Percentiles rank a stretch among this genome's conserved stretches.
Evolutionary conservation across 305 asterid genomes (phyloP).

Genomic region (Plantago lanceolata): DNA sequence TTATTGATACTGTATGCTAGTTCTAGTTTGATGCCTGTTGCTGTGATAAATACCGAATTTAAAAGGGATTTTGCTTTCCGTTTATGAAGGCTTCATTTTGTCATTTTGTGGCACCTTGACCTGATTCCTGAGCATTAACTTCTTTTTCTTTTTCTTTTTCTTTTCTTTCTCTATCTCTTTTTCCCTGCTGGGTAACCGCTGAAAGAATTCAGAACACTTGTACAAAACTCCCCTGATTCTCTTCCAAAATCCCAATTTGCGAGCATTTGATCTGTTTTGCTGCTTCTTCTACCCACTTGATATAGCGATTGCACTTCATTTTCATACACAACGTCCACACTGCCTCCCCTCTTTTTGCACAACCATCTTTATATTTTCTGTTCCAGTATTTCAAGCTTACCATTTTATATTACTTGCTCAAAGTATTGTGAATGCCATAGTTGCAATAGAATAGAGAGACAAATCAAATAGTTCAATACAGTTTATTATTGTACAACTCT

Average conservation of each 20-base stretch:
- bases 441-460: not conserved
- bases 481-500: constrained; percentile 3
- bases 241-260: too few species aligned
- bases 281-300: not conserved
- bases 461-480: not conserved
- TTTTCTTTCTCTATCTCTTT: too few species aligned
- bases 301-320: not conserved
- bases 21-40: not conserved
- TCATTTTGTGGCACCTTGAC: too few species aligned
- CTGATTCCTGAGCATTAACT: not conserved
- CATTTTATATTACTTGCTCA: not conserved
- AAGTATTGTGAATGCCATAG: not conserved
- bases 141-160: too few species aligned
- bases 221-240: too few species aligned
- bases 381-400: not conserved
- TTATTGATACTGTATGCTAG: not conserved
- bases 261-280: too few species aligned
- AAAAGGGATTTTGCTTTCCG: not conserved
- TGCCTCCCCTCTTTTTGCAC: not conserved
- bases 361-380: not conserved
- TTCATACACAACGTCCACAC: too few species aligned
- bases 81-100: not conserved
- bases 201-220: too few species aligned
- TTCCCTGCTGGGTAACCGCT: not conserved
- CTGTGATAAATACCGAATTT: constrained; percentile 6